phyloP scores from a whole-genome alignment of 129 eudicot species.

The Pittosporum tobira region DNA sequence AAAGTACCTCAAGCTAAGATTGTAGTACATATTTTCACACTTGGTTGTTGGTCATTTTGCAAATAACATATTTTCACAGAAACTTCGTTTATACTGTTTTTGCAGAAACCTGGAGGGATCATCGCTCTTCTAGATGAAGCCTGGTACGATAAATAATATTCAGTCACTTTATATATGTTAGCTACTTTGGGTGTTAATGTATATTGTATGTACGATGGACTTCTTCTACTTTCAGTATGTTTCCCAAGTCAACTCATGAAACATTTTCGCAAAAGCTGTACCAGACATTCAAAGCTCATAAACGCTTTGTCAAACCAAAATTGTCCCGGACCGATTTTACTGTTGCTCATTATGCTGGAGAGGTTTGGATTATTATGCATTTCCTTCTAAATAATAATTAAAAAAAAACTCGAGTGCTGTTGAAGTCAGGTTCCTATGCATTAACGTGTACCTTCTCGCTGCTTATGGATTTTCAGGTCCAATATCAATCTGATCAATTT shows the following conservation, averaged over 20 bases:
- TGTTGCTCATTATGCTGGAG: conserved; percentile 97
- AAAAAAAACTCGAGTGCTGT: conserved; percentile 12
- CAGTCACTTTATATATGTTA: background rate
- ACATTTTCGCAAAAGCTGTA: conserved; percentile 91
- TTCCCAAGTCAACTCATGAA: conserved; percentile 94
- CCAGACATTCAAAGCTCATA: conserved; percentile 77
- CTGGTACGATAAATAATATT: conserved; percentile 39
- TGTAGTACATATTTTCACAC: no score
- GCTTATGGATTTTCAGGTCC: conserved; percentile 53
- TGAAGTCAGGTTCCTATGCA: conserved; percentile 4
- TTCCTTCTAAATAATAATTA: conserved; percentile 6
- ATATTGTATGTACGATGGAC: background rate
- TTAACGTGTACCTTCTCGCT: conserved; percentile 15
- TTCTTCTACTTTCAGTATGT: conserved; percentile 16
- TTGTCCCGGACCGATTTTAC: conserved; percentile 91
- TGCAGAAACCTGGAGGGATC: conserved; percentile 99
- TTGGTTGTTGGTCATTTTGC: background rate
- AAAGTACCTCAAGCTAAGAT: no score
- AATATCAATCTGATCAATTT: conserved; percentile 82
- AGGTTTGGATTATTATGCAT: conserved; percentile 35
- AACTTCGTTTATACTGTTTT: conserved; percentile 6
- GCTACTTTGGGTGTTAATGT: background rate
- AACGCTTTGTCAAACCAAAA: conserved; percentile 85
- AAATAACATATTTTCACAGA: background rate
- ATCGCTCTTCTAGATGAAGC: conserved; percentile 98